These are phyloP conservation scores for Orbilia brochopaga DNA, from an alignment of 2,329 filamentous ascomycete species.

Conservation along the genomic window DNA sequence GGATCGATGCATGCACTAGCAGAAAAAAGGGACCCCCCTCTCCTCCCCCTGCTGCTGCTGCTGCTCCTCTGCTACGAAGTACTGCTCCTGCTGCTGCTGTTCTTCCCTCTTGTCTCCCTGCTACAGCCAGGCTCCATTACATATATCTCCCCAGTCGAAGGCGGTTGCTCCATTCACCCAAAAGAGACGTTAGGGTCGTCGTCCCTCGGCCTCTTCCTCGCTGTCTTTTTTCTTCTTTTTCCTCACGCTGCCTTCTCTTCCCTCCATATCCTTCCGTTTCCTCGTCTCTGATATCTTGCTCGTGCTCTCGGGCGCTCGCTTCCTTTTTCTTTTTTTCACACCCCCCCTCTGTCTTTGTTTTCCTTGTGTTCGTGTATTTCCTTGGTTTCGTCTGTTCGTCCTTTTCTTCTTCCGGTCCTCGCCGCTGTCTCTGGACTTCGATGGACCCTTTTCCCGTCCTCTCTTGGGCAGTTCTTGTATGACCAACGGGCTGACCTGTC, in stretches of 20 bases:
- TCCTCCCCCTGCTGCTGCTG: conserved; percentile 18
- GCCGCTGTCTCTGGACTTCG: conserved; percentile 9
- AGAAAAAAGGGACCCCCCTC: conserved; percentile 30
- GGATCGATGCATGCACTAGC: conserved; percentile 27
- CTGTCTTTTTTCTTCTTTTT: conserved; percentile 30
- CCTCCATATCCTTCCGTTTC: conserved; percentile 45
- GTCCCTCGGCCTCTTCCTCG: conserved; percentile 47
- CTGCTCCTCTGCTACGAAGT: too few species aligned
- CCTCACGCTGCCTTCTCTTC: conserved; percentile 25
- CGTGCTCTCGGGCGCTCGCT: conserved; percentile 41
- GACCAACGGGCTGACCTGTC: conserved; percentile 37
- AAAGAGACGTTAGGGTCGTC: conserved; percentile 39
- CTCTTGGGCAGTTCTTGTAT: conserved; percentile 46
- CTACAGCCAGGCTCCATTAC: conserved; percentile 32
- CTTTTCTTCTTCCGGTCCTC: conserved; percentile 15
- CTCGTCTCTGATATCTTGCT: conserved; percentile 47
- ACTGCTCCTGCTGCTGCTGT: background rate
- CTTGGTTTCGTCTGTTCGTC: conserved; percentile 9
- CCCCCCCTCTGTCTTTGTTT: background rate
- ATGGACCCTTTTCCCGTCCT: conserved; percentile 23
- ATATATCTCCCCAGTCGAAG: conserved; percentile 37
- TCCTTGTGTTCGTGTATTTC: conserved; percentile 7
- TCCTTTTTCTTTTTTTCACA: conserved; percentile 15
- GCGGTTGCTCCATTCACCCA: conserved; percentile 38
- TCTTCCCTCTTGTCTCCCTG: conserved; percentile 36